Conservation (phyloP, 495 filamentous ascomycete species). For the Cercophora newfieldiana region DNA sequence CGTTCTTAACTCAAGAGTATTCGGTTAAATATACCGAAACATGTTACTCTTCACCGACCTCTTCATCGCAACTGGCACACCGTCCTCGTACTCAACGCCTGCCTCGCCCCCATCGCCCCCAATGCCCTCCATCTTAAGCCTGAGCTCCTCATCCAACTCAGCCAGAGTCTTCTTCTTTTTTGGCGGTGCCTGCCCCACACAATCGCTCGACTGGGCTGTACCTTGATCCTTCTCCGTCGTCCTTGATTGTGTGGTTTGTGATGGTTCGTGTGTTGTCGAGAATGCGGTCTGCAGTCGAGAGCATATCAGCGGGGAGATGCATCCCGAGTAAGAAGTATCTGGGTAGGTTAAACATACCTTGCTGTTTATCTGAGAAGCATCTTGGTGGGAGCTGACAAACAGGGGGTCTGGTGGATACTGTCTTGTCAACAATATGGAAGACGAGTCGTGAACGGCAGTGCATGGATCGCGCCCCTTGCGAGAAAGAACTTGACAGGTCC, state of each 20-base stretch:
- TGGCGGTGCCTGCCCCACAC: neutral
- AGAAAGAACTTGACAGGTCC: neutral
- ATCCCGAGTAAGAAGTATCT: too few relatives aligned
- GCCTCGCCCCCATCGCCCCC: constrained; percentile 73
- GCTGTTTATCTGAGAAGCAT: too few relatives aligned
- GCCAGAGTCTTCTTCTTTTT: constrained; percentile 47
- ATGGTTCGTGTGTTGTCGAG: neutral
- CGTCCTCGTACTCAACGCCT: constrained; percentile 80
- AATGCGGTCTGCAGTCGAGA: neutral
- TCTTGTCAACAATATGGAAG: neutral
- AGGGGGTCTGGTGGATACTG: neutral
- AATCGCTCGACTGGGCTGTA: neutral
- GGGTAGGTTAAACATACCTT: neutral
- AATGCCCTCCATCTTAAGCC: constrained; percentile 63
- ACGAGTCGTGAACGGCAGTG: neutral
- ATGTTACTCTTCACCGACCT: constrained; percentile 75
- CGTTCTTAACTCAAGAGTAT: too few relatives aligned
- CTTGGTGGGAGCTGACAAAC: neutral
- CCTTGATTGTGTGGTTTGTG: neutral
- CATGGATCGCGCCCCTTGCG: neutral
- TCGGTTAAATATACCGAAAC: constrained; percentile 51
- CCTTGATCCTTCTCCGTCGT: neutral
- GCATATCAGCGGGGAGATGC: neutral
- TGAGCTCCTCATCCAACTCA: constrained; percentile 68
- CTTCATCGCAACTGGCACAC: constrained; percentile 74